A percentile compares a stretch with the other conserved stretches of the same genome.
Conservation (phyloP, 345 rosid genomes). For the Dipteronia dyeriana region DNA sequence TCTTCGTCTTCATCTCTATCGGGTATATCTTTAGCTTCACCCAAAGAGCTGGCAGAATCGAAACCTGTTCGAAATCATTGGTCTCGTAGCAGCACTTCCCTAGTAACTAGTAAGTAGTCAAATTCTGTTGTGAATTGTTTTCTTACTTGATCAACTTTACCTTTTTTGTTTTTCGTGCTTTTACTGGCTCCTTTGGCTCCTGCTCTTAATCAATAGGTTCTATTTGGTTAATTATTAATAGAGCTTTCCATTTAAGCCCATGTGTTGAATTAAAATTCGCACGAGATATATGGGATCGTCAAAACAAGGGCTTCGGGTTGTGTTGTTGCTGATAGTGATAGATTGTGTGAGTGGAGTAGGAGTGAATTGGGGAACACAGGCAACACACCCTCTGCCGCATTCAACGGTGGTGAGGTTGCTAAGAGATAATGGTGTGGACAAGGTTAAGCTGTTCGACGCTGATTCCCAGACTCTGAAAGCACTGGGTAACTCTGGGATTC, state of each 20-base stretch:
- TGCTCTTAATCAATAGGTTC: too few relatives aligned
- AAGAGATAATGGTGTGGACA: conserved; percentile 57
- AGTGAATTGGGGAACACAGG: conserved; percentile 79
- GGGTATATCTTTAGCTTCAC: neutral
- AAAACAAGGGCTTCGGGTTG: neutral
- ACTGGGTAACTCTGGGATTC: conserved; percentile 57
- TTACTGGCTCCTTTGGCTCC: too few relatives aligned
- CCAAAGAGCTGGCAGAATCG: neutral
- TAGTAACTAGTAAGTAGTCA: neutral
- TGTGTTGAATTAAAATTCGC: neutral
- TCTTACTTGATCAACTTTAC: too few relatives aligned
- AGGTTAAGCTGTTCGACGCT: conserved; percentile 79
- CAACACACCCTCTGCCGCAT: conserved; percentile 58
- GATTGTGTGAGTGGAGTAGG: conserved; percentile 42
- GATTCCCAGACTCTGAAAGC: conserved; percentile 48
- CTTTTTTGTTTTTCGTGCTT: too few relatives aligned
- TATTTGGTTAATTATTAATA: neutral
- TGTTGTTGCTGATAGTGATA: neutral
- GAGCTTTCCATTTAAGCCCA: neutral
- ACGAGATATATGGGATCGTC: neutral
- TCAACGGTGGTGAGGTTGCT: conserved; percentile 57
- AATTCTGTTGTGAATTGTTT: neutral
- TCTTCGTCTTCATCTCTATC: neutral
- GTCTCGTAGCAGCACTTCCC: neutral
- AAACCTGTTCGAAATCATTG: neutral